phyloP scores from a whole-genome alignment of 2,329 filamentous ascomycete species.

The Aspergillus fischeri region DNA sequence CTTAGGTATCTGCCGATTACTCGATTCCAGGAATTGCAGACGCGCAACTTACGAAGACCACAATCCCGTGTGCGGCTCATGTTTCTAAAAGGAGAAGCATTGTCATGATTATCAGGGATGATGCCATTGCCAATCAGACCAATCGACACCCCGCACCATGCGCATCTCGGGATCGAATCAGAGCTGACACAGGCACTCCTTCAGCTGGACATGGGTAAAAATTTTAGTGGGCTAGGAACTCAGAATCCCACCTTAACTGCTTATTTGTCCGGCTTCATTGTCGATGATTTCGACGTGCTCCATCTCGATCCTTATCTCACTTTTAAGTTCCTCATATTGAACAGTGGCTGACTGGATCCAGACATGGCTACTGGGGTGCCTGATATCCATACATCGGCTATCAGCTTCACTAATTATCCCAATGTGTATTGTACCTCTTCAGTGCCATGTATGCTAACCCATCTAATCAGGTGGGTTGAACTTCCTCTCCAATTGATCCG shows the following conservation, averaged over 20 bases:
- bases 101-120: not conserved
- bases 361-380: not conserved
- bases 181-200: not conserved
- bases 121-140: slow-evolving; percentile 3
- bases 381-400: not conserved
- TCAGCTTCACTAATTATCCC: slow-evolving; percentile 1
- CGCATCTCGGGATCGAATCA: slow-evolving; percentile 9
- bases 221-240: slow-evolving; percentile 1
- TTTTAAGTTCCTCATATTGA: not conserved
- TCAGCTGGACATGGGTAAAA: slow-evolving; percentile 15
- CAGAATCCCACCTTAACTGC: not conserved
- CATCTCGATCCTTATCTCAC: not conserved
- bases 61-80: slow-evolving; percentile 2
- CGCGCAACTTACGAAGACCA: not conserved
- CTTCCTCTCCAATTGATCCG: slow-evolving; percentile 1
- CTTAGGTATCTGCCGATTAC: slow-evolving; percentile 1
- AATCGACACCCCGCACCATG: slow-evolving; percentile 9
- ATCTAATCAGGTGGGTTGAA: not conserved
- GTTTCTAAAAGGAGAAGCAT: slow-evolving; percentile 2
- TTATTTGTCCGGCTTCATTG: not conserved
- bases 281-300: not conserved
- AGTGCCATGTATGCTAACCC: slow-evolving; percentile 4
- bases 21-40: not conserved
- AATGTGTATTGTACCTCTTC: not conserved
- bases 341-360: not conserved